These are phyloP conservation scores for Citrus mangshanensis DNA, from an alignment of 345 rosid species.

Conservation along the genomic window DNA sequence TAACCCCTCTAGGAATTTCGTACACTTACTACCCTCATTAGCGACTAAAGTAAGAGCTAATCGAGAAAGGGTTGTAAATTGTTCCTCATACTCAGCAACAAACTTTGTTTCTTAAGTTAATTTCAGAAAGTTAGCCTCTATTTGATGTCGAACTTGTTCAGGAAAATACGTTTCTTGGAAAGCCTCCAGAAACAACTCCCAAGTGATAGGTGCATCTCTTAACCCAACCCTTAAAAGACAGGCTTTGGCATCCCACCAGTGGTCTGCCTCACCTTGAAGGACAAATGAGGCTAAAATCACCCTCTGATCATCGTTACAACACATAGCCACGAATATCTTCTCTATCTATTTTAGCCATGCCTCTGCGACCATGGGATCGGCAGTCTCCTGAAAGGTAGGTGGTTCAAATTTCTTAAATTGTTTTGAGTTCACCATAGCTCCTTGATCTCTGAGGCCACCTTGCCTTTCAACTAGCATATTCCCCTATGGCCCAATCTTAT, in stretches of 20 bases:
- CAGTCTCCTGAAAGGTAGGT: background rate
- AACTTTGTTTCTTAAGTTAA: no score
- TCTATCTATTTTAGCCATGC: background rate
- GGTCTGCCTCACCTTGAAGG: background rate
- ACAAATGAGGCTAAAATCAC: background rate
- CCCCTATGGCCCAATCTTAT: rapidly evolving
- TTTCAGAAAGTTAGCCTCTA: no score
- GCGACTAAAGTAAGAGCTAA: no score
- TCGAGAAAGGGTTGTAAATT: no score
- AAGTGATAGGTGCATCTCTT: background rate
- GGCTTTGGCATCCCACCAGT: background rate
- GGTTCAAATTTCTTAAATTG: background rate
- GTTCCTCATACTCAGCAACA: no score
- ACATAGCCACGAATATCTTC: background rate
- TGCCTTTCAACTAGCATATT: no score
- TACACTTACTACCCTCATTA: no score
- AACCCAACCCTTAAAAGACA: background rate
- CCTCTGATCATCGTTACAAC: background rate
- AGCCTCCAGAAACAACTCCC: background rate
- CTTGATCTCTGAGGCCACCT: no score
- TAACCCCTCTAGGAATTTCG: no score
- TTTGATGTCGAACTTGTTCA: no score
- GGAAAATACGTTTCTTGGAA: background rate
- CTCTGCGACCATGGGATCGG: background rate
- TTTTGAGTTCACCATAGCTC: no score